Base-by-base conservation (phyloP, 2,329 filamentous ascomycete genomes). In the Fusarium graminum region DNA sequence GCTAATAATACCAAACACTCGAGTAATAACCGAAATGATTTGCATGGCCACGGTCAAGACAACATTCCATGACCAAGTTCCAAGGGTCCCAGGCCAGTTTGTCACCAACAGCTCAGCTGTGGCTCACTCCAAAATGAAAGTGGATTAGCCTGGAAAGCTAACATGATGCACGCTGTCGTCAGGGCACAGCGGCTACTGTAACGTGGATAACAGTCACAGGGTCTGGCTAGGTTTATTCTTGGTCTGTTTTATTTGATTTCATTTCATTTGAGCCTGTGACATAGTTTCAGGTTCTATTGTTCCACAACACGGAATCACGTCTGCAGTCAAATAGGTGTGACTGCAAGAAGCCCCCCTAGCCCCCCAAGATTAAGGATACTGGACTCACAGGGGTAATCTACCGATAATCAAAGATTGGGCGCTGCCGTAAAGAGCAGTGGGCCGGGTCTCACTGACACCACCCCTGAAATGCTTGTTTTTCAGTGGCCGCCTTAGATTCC, bases 401-500 rank as follows among this genome's bases (percentile, higher is more conserved):
- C 30, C 44, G 22, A n/a, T 17, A 44, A 44, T 44, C 11, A 34
- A 34, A 34, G 14, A 34, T 8, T 16, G 32, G 32, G 16, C n/a
- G 32, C 32, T 36, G 34, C 34, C 34, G 34, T 36, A 36, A 36
- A 17, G 34, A 36, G 41, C 40, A 34, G 50, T 59, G 63, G 63
- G 44, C 49, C 50, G 63, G 63, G 44, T 52, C 50, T n/a, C 38
- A 45, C 60, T 54, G 44, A 25, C 41, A 47, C 36, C 40, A 59
- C 64, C 53, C 64, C 64, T 67, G 56, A 67, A 61, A 61, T 55
- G 59, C 64, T 67, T 68, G 46, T 57, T 68, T 65, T 60, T 67
- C 65, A 67, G 60, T 67, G 65, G 64, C 52, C 52, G 55, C 49
- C 39, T 60, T 44, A 57, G 55, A 51, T 61, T 36, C 50, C 60